A percentile compares a stretch with the other conserved stretches of the same genome.
These are phyloP conservation scores for Claviceps humidiphila DNA, from an alignment of 2,329 filamentous ascomycete species.

Conservation along the genomic window DNA sequence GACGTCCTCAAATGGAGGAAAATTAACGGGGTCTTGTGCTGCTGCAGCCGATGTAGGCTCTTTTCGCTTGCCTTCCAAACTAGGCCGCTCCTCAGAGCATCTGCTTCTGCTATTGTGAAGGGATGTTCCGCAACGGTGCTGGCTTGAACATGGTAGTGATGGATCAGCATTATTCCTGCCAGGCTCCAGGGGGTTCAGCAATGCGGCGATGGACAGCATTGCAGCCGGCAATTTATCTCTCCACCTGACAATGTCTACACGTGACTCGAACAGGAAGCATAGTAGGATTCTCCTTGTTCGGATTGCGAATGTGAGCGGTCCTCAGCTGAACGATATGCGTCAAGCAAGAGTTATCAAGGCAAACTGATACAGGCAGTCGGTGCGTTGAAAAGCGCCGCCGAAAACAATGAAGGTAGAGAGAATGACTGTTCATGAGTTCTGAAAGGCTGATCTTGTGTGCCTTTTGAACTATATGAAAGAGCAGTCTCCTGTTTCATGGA, in stretches of 20 bases:
- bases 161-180: not conserved
- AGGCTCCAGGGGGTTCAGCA: slow-evolving; percentile 2
- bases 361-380: not conserved
- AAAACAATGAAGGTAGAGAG: not conserved
- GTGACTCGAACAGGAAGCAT: not conserved
- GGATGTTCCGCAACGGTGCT: not conserved
- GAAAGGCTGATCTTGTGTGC: not conserved
- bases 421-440: not conserved
- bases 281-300: not conserved
- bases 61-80: not conserved
- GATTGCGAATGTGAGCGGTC: not conserved
- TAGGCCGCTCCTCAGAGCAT: not conserved
- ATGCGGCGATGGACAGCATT: slow-evolving; percentile 3
- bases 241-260: not conserved
- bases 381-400: not conserved
- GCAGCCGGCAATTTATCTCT: not conserved
- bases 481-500: not conserved
- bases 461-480: not conserved
- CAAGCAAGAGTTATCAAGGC: not conserved
- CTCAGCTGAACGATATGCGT: not conserved
- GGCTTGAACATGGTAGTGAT: not conserved
- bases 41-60: not conserved
- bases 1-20: slow-evolving; percentile 57
- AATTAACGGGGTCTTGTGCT: slow-evolving; percentile 35
- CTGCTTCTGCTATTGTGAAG: not conserved